phyloP scores from a whole-genome alignment of 1,284 basidiomycete genomes.

The Apiotrichum akiyoshidainum region DNA sequence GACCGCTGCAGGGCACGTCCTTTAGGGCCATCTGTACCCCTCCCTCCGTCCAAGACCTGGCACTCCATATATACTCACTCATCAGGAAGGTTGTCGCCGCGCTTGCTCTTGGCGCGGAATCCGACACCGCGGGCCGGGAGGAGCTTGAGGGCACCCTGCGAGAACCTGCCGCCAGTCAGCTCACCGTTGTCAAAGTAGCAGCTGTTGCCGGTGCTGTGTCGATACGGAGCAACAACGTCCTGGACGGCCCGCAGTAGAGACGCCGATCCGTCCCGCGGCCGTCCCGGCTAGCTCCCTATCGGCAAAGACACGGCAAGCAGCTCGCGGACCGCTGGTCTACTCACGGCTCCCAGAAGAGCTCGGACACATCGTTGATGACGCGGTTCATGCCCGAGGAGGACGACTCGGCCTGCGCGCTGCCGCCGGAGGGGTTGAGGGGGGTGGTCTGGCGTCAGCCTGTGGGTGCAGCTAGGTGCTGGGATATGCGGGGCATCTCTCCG shows the following conservation, averaged over 20 bases:
- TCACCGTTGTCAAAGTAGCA: too few species aligned
- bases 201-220: too few species aligned
- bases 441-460: conserved; percentile 10
- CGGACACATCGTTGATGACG: conserved; percentile 31
- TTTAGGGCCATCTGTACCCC: not conserved
- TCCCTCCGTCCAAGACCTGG: too few species aligned
- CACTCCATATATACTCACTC: conserved; percentile 26
- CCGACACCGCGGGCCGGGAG: conserved; percentile 41
- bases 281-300: too few species aligned
- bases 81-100: conserved; percentile 47
- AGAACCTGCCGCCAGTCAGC: conserved; percentile 31
- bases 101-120: conserved; percentile 42
- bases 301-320: too few species aligned
- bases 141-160: conserved; percentile 39
- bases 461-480: too few species aligned
- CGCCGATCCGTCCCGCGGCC: too few species aligned
- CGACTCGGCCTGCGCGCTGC: conserved; percentile 10
- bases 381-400: conserved; percentile 12
- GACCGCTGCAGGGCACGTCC: not conserved
- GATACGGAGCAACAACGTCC: too few species aligned
- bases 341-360: conserved; percentile 46
- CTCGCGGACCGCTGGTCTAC: conserved; percentile 5
- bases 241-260: too few species aligned
- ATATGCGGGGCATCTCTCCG: too few species aligned
- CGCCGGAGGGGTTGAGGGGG: conserved; percentile 11